Conservation (phyloP, 106 monocot genomes). For the Acanthochlamys bracteata region DNA sequence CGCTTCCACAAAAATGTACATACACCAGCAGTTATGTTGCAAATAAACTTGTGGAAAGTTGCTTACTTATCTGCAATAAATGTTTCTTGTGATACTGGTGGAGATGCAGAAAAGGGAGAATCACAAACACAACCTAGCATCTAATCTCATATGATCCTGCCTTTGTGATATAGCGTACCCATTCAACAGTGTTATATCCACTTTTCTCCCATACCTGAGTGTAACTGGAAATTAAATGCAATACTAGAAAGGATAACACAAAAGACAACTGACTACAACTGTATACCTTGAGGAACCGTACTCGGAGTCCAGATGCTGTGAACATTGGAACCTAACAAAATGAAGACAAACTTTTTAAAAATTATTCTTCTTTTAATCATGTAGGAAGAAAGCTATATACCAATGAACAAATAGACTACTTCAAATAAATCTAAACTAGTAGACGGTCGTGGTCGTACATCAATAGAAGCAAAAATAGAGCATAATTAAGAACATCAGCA, state of each 20-base stretch:
- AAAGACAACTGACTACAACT: background rate
- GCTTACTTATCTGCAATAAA: too few species aligned
- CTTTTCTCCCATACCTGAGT: conserved; percentile 98
- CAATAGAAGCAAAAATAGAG: too few species aligned
- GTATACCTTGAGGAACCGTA: conserved; percentile 89
- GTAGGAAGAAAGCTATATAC: too few species aligned
- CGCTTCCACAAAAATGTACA: too few species aligned
- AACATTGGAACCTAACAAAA: conserved; percentile 92
- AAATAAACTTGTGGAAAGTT: too few species aligned
- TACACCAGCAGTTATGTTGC: too few species aligned
- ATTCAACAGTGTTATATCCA: conserved; percentile 97
- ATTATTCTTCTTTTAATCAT: background rate
- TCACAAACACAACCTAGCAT: conserved; percentile 25
- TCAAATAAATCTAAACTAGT: too few species aligned
- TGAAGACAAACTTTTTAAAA: background rate
- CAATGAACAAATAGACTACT: too few species aligned
- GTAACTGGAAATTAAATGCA: background rate
- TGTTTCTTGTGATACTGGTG: too few species aligned
- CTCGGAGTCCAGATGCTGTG: conserved; percentile 92
- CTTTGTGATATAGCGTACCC: conserved; percentile 98
- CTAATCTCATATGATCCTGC: conserved; percentile 98
- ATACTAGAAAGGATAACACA: background rate
- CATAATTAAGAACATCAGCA: too few species aligned
- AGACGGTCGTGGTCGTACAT: too few species aligned
- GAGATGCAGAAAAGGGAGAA: too few species aligned